phyloP scores from a whole-genome alignment of 176 grass and related monocot genomes.

The Typha latifolia region DNA sequence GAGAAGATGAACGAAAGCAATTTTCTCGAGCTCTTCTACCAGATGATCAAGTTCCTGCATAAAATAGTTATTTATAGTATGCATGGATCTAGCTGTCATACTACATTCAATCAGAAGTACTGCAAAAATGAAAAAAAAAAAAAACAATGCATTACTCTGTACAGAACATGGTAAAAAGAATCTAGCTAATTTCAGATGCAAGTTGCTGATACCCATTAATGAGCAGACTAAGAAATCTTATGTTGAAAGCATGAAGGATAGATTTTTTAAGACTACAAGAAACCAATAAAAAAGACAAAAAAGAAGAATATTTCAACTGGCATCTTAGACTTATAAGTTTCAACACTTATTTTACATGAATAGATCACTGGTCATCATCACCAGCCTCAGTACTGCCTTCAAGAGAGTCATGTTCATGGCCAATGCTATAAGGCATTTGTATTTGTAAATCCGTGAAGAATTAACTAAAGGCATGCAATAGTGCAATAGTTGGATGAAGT shows the following conservation, averaged over 20 bases:
- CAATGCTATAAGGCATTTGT: background rate
- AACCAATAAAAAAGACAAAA: background rate
- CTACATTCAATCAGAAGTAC: too few species aligned
- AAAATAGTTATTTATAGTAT: too few species aligned
- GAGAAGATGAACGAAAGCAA: slow-evolving; percentile 79
- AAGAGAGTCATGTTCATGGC: background rate
- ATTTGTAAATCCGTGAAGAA: background rate
- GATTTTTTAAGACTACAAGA: too few species aligned
- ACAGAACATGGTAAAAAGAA: too few species aligned
- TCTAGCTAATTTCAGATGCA: too few species aligned
- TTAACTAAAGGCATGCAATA: background rate
- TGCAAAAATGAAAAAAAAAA: too few species aligned
- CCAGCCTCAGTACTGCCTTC: background rate
- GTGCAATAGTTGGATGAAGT: background rate
- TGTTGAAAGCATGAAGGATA: too few species aligned
- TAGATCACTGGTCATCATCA: background rate
- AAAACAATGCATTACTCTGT: too few species aligned
- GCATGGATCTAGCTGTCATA: too few species aligned
- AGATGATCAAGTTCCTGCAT: slow-evolving; percentile 78
- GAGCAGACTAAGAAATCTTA: too few species aligned
- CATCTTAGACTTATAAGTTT: background rate
- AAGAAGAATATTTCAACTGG: background rate
- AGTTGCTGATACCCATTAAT: too few species aligned
- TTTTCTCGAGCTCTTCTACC: slow-evolving; percentile 74
- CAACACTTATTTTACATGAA: background rate